These are phyloP conservation scores for Aspergillus alliaceus DNA, from an alignment of 2,329 filamentous ascomycete species.

Conservation along the genomic window DNA sequence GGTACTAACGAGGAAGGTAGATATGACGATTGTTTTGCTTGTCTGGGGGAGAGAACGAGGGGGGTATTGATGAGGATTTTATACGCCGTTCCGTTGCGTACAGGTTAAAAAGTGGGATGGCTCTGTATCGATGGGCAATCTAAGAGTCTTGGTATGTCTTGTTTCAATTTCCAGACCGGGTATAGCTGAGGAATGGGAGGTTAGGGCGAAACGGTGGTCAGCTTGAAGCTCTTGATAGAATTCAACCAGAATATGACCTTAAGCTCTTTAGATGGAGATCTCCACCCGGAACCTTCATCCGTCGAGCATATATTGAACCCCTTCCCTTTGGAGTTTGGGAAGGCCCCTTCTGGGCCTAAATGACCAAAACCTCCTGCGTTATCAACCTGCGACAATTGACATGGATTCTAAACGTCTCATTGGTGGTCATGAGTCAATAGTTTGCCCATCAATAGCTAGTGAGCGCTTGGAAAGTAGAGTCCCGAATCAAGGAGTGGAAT, in stretches of 20 bases:
- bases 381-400: background rate
- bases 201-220: background rate
- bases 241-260: background rate
- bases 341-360: background rate
- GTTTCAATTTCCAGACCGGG: background rate
- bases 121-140: background rate
- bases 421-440: background rate
- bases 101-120: background rate
- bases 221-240: background rate
- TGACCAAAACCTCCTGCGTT: background rate
- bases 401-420: background rate
- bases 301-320: background rate
- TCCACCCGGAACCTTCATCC: background rate
- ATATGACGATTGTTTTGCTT: background rate
- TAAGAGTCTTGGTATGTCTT: background rate
- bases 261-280: background rate
- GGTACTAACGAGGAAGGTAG: background rate
- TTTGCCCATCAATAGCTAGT: background rate
- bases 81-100: background rate
- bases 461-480: background rate
- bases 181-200: background rate
- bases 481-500: background rate
- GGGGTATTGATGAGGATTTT: background rate
- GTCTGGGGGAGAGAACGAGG: background rate
- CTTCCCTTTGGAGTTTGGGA: no score